These are phyloP conservation scores for Diphasiastrum complanatum DNA, from an alignment of 83 land plant species.

Conservation along the genomic window DNA sequence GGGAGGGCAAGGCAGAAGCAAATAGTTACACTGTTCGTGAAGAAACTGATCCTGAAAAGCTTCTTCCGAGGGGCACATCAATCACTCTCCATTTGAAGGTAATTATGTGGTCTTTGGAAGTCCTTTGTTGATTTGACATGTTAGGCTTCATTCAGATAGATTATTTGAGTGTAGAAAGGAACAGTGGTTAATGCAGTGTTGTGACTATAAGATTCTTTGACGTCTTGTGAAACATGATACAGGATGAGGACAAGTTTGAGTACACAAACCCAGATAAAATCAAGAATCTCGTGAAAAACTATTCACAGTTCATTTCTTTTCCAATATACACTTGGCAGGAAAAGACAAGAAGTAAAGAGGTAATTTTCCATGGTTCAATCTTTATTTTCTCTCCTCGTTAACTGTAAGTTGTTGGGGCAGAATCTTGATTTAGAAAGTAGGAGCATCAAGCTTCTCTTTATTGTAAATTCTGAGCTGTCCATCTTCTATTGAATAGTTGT, in stretches of 20 bases:
- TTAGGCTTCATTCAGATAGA: too few relatives aligned
- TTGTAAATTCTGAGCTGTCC: too few relatives aligned
- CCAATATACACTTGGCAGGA: constrained; percentile 96
- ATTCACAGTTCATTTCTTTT: constrained; percentile 94
- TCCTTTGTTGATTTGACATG: too few relatives aligned
- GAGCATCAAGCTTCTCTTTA: too few relatives aligned
- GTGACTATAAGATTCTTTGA: background rate
- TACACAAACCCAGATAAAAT: constrained; percentile 81
- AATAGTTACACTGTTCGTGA: constrained; percentile 68
- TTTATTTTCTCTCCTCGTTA: background rate
- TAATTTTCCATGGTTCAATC: constrained; percentile 19
- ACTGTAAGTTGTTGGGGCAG: background rate
- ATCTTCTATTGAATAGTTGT: too few relatives aligned
- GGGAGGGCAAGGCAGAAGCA: constrained; percentile 84
- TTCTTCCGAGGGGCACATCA: constrained; percentile 76
- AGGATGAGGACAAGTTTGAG: constrained; percentile 76
- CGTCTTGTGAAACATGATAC: constrained; percentile 24
- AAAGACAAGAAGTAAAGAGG: constrained; percentile 78
- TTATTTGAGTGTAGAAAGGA: background rate
- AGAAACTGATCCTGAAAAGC: constrained; percentile 80
- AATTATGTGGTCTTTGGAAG: too few relatives aligned
- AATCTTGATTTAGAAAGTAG: too few relatives aligned
- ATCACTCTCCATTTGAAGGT: constrained; percentile 89
- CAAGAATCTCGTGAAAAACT: constrained; percentile 77
- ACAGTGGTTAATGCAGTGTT: background rate